phyloP scores from a whole-genome alignment of 208 protist species.

The Strigomonas culicis region DNA sequence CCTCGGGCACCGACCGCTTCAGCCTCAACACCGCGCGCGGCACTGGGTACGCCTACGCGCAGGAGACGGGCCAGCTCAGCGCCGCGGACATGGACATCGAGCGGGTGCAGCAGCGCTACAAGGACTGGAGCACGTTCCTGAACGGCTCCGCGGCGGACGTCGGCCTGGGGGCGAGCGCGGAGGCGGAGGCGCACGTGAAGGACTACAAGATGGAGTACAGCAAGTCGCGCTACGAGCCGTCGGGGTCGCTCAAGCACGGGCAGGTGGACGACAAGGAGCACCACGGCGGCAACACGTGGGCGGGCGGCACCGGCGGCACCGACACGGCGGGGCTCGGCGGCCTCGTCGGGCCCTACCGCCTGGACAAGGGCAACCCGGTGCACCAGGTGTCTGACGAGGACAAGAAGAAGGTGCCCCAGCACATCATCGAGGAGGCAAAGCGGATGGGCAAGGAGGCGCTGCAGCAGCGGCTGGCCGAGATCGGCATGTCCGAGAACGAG shows the following conservation, averaged over 20 bases:
- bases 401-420: slow-evolving; percentile 77
- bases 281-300: slow-evolving; percentile 92
- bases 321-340: slow-evolving; percentile 87
- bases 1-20: not conserved
- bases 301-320: slow-evolving; percentile 85
- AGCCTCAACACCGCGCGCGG: slow-evolving; percentile 18
- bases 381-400: slow-evolving; percentile 87
- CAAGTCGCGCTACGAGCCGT: slow-evolving; percentile 62
- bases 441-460: slow-evolving; percentile 78
- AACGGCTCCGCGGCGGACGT: slow-evolving; percentile 35
- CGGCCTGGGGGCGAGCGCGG: slow-evolving; percentile 26
- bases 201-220: slow-evolving; percentile 69
- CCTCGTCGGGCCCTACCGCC: slow-evolving; percentile 83
- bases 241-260: slow-evolving; percentile 84
- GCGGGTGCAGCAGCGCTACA: slow-evolving; percentile 59
- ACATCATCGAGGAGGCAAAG: slow-evolving; percentile 71
- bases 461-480: slow-evolving; percentile 56
- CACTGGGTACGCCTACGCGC: slow-evolving; percentile 28
- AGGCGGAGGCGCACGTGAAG: slow-evolving; percentile 24
- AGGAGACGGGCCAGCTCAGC: slow-evolving; percentile 23
- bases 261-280: slow-evolving; percentile 88
- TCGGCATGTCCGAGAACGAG: slow-evolving; percentile 73
- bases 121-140: slow-evolving; percentile 49
- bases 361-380: slow-evolving; percentile 84
- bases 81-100: slow-evolving; percentile 49